Percentiles rank a stretch among this genome's conserved stretches.
Conservation (phyloP, 1,284 basidiomycete species). For the Blastosporella zonata region DNA sequence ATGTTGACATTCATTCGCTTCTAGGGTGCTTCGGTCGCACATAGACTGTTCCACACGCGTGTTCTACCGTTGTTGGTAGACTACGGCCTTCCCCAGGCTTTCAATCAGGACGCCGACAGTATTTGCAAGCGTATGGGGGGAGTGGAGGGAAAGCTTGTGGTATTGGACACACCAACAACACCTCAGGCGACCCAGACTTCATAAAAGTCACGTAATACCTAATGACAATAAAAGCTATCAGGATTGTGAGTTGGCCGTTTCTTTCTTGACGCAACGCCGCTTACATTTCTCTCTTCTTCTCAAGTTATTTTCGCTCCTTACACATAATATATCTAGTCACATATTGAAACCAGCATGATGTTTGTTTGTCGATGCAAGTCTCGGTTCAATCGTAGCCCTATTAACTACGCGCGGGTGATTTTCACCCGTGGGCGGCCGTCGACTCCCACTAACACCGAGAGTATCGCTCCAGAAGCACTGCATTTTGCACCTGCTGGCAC, state of each 20-base stretch:
- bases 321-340: slow-evolving; percentile 14
- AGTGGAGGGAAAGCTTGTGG: slow-evolving; percentile 21
- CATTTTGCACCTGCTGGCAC: neutral
- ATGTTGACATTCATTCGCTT: slow-evolving; percentile 7
- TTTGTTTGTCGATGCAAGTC: neutral
- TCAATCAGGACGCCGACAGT: slow-evolving; percentile 45
- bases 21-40: slow-evolving; percentile 60
- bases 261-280: too few species aligned
- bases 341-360: neutral
- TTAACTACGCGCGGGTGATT: neutral
- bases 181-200: slow-evolving; percentile 7
- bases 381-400: neutral
- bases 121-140: slow-evolving; percentile 51
- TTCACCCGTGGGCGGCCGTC: neutral
- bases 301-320: slow-evolving; percentile 8
- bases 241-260: slow-evolving; percentile 8
- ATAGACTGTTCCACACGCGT: slow-evolving; percentile 66
- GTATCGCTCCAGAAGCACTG: neutral
- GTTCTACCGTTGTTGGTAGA: slow-evolving; percentile 54
- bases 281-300: neutral
- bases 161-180: slow-evolving; percentile 4
- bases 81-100: slow-evolving; percentile 50
- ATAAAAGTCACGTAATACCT: slow-evolving; percentile 11
- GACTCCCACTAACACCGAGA: neutral
- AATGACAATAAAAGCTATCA: slow-evolving; percentile 25